Evolutionary conservation across 2,329 filamentous ascomycete species (phyloP).

Genomic region (Endothia cerciana): DNA sequence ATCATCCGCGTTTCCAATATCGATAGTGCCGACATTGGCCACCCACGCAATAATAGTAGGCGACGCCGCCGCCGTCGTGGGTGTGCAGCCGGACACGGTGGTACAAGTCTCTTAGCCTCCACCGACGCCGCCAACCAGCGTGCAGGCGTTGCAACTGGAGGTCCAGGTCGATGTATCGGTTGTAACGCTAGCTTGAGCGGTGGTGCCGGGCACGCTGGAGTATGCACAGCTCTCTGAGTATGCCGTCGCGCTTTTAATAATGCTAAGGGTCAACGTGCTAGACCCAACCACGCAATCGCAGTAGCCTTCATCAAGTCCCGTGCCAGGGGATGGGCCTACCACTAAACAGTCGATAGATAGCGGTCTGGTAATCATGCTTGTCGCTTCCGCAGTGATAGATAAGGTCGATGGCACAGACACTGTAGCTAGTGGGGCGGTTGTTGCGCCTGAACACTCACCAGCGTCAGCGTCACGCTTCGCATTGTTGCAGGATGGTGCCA

Average conservation of each 20-base stretch:
- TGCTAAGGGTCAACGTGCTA: too few relatives aligned
- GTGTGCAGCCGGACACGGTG: not conserved
- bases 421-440: not conserved
- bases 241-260: too few relatives aligned
- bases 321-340: not conserved
- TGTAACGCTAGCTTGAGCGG: not conserved
- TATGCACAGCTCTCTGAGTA: not conserved
- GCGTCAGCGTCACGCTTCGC: not conserved
- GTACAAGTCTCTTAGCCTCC: not conserved
- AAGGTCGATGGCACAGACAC: not conserved
- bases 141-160: not conserved
- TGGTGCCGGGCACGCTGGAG: not conserved
- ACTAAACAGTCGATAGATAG: not conserved
- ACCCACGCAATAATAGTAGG: not conserved
- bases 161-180: not conserved
- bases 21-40: not conserved
- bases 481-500: not conserved
- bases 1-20: not conserved
- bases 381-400: not conserved
- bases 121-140: not conserved
- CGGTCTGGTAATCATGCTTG: not conserved
- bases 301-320: not conserved
- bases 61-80: not conserved
- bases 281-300: not conserved
- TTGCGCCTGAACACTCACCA: not conserved